Evolutionary conservation across 176 grass and related monocot species (phyloP).

Genomic region (Elymus sibiricus): DNA sequence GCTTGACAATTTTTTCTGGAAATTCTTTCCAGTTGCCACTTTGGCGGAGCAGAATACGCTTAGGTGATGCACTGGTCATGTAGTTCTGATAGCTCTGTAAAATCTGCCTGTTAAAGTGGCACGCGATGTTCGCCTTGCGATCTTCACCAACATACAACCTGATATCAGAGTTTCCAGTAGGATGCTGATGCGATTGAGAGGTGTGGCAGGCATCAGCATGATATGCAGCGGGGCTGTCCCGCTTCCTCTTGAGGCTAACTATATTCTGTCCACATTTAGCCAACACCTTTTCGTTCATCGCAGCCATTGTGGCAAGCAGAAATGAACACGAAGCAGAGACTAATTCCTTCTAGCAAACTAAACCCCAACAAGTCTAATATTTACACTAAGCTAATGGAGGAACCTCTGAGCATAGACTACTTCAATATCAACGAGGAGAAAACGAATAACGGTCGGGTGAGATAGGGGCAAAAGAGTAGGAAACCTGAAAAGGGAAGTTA

Average conservation of each 20-base stretch:
- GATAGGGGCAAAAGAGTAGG: constrained; percentile 4
- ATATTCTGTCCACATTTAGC: constrained; percentile 44
- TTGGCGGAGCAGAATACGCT: constrained; percentile 65
- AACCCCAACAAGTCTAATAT: constrained; percentile 48
- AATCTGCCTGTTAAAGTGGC: constrained; percentile 49
- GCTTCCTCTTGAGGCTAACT: constrained; percentile 60
- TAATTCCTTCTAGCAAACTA: constrained; percentile 57
- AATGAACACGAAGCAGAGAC: constrained; percentile 34
- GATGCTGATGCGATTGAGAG: constrained; percentile 19
- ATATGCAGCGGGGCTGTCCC: constrained; percentile 23
- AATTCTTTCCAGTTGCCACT: constrained; percentile 74
- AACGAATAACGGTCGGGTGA: background rate
- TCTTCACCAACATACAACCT: constrained; percentile 38
- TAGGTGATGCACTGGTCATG: constrained; percentile 57
- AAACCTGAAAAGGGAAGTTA: constrained; percentile 40
- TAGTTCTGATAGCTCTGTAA: constrained; percentile 73
- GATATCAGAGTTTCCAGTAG: constrained; percentile 26
- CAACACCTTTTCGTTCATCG: constrained; percentile 66
- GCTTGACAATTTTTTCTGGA: constrained; percentile 59
- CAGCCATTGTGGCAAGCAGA: constrained; percentile 58
- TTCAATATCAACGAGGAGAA: background rate
- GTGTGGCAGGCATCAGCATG: constrained; percentile 22
- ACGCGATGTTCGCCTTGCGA: constrained; percentile 29
- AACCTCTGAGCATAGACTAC: background rate
- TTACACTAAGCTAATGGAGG: constrained; percentile 51